Evolutionary conservation across 345 rosid species (phyloP).

Genomic region (Salix koriyanagi): DNA sequence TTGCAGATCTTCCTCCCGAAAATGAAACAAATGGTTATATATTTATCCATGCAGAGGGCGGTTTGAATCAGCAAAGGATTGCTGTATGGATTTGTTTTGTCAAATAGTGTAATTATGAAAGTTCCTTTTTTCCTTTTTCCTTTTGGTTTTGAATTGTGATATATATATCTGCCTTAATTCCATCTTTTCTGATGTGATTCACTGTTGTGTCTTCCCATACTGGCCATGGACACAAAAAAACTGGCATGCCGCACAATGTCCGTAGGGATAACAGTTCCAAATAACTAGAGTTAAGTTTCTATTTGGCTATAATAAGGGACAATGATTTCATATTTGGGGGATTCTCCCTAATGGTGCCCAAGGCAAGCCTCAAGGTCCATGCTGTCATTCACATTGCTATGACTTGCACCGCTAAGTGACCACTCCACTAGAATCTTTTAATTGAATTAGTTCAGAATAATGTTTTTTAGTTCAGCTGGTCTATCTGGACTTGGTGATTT

Average conservation of each 20-base stretch:
- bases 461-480: background rate
- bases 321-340: background rate
- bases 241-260: background rate
- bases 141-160: background rate
- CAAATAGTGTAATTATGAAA: slow-evolving; percentile 10
- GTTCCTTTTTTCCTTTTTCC: background rate
- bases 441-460: background rate
- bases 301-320: background rate
- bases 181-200: background rate
- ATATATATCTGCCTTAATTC: background rate
- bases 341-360: background rate
- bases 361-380: background rate
- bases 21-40: slow-evolving; percentile 95
- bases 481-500: background rate
- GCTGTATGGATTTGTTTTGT: slow-evolving; percentile 59
- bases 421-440: background rate
- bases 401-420: background rate
- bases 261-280: background rate
- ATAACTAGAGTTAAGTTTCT: background rate
- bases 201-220: background rate
- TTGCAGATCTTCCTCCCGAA: slow-evolving; percentile 82
- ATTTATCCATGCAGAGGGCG: slow-evolving; percentile 98
- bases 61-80: slow-evolving; percentile 97
- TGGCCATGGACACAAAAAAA: background rate
- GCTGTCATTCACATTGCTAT: background rate